Evolutionary conservation across 805 yeast genomes (phyloP), one percentile per base, ranked within the genome.

Genomic region (Yamadazyma philogaea): DNA sequence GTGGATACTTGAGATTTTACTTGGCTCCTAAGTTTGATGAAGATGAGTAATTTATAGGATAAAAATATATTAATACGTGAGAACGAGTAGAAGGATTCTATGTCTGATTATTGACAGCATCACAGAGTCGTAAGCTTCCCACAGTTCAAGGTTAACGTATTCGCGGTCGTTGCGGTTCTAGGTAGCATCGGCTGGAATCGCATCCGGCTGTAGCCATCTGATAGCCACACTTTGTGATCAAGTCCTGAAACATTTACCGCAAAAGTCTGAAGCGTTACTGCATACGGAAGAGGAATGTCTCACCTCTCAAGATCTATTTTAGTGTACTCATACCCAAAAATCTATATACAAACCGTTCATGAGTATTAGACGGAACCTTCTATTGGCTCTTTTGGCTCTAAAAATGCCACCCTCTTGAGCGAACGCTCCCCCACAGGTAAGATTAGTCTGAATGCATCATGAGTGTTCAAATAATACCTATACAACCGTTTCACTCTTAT

Each of bases 1-100:
- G 91, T 64, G 99, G 99, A 42, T 87, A 87, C 68, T 74, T 93
- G 64, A 84, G 96, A 64, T 93, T 86, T 79, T 93, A 87, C 78
- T 78, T 93, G 64, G 99, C 99, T 55, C 99, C 99, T 46, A 91
- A 93, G 77, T 88, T 93, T 63, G 96, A 86, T 52, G 98, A 90
- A 50, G 96, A 87, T 50, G 93, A 86, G 51, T 24, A 24, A 24
- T 5, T 24, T 24, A 24, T 24, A 24, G 28, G 28, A 11, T n/a
- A 7, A n/a, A n/a, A 24, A 24, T 24, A 24, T 24, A 24, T 24
- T 24, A 24, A 24, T 24, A 24, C 28, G 28, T n/a, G 10, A 24
- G 10, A 7, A 24, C 12, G n/a, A n/a, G n/a, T n/a, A n/a, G n/a
- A n/a, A n/a, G n/a, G n/a, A n/a, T n/a, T n/a, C n/a, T n/a, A n/a